Evolutionary conservation across 2,329 filamentous ascomycete genomes (phyloP), one percentile per base, ranked within the genome.

Genomic region (Microdochium trichocladiopsis): DNA sequence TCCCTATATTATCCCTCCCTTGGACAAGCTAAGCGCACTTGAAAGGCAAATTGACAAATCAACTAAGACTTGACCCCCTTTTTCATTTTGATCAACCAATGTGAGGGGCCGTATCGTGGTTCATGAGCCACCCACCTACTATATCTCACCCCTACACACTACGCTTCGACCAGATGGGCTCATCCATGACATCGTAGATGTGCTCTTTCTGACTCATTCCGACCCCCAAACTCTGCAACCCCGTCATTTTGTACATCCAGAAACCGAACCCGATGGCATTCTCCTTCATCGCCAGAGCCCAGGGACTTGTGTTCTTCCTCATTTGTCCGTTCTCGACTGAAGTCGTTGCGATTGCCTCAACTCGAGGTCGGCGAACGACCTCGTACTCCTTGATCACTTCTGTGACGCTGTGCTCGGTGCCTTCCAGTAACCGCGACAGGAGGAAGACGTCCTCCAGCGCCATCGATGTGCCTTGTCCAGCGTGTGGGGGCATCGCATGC

Each of bases 381-480:
- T 53, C 53, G 18, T 41, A 53, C 4, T 21, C 41, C 33, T 33
- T 18, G 23, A 55, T 23, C 4, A 49, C 53, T 1, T 51, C 51
- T 9, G 49, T 47, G 2, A 55, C 1, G 5, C 25, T 31, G 11
- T 3, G 0, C 0, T 16, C 10, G 4, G 23, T 11, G 25, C 25
- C 49, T 5, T 33, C 43, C 31, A 76, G 58, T 2, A 79, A 61
- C 36, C 76, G 55, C 0, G 69, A 64, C 10, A 82, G 64, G 1
- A 73, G 67, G 55, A 78, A 73, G 0, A 69, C 71, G 62, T 83
- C 80, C 60, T 83, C 79, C 11, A 83, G 59, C 0, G 76, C 79
- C 61, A 82, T 79, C 3, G 72, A 76, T 0, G 75, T 72, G 0
- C 80, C 80, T 61, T 83, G 79, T 2, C 79, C 78, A 0, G 73